phyloP scores from a whole-genome alignment of 2,329 filamentous ascomycete species.

The Didymella lethalis region DNA sequence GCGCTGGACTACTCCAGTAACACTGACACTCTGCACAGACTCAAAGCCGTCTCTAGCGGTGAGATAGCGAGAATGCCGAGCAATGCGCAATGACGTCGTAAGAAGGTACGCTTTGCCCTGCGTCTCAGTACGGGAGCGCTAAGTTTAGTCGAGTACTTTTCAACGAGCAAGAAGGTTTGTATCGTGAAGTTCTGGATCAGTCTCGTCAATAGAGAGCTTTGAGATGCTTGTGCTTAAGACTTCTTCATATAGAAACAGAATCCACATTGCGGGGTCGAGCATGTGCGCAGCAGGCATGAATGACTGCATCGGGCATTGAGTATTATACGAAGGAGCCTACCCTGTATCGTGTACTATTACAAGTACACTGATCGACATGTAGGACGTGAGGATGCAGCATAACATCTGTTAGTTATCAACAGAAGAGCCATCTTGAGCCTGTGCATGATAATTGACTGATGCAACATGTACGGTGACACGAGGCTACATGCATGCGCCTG shows the following conservation, averaged over 20 bases:
- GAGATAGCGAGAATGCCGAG: not conserved
- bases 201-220: slow-evolving; percentile 6
- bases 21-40: not conserved
- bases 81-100: slow-evolving; percentile 7
- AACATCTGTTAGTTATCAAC: slow-evolving; percentile 1
- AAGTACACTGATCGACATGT: slow-evolving; percentile 7
- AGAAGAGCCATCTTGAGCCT: not conserved
- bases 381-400: not conserved
- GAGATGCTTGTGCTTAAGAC: not conserved
- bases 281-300: not conserved
- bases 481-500: slow-evolving; percentile 3
- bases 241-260: not conserved
- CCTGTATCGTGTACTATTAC: slow-evolving; percentile 1
- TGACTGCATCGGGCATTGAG: not conserved
- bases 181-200: not conserved
- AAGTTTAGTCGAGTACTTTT: slow-evolving; percentile 1
- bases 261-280: not conserved
- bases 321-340: not conserved
- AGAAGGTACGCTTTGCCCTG: not conserved
- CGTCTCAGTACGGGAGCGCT: slow-evolving; percentile 7
- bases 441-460: not conserved
- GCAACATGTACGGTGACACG: slow-evolving; percentile 12
- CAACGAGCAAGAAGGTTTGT: slow-evolving; percentile 6
- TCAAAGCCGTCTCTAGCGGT: not conserved
- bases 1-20: not conserved